Base-by-base conservation (phyloP, 1,284 basidiomycete genomes). In the Melampsora americana region DNA sequence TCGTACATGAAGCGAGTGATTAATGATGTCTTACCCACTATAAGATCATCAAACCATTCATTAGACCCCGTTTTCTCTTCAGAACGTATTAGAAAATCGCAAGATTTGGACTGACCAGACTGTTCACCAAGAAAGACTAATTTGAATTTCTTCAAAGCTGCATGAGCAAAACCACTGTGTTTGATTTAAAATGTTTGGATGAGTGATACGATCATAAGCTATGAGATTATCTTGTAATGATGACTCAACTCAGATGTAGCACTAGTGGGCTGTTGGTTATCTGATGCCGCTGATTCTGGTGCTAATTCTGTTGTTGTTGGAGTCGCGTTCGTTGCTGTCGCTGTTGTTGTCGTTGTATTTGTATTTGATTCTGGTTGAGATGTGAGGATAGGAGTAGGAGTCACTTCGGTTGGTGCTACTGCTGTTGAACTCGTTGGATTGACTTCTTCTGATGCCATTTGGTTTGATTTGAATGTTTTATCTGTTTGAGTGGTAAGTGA, bases 1-100 rank as follows among this genome's bases (percentile, higher is more conserved):
- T 99, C 96, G 84, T 99, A 99, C 95, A 98, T 87, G 83, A 85
- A 93, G 87, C 95, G 89, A 78, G 96, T 99, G 83, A 99, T 99
- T 77, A 99, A 86, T 85, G 92, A 94, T 16, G 96, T 99, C 88
- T 85, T 82, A 16, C 82, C 82, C 4, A 82, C 81, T 39, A 80
- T 79, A 81, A 81, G 78, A 82, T 79, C 39, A 80, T 80, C 23
- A 35, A 77, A n/a, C 42, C 20, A 16, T 32, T 18, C 69, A 66
- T 39, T 62, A 59, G 66, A 73, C 94, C 95, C 66, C 93, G 93
- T 67, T 95, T 94, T 80, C n/a, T n/a, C n/a, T 90, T 92, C 85
- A 93, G 92, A 85, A 93, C 92, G 30, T 92, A 92, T 18, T n/a
- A 14, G 42, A 28, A n/a, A 32, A 50, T 59, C 28, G n/a, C 32